Percentiles rank a stretch among this genome's conserved stretches.
phyloP scores from a whole-genome alignment of 2,329 filamentous ascomycete genomes.

The Colletotrichum eremochloae region DNA sequence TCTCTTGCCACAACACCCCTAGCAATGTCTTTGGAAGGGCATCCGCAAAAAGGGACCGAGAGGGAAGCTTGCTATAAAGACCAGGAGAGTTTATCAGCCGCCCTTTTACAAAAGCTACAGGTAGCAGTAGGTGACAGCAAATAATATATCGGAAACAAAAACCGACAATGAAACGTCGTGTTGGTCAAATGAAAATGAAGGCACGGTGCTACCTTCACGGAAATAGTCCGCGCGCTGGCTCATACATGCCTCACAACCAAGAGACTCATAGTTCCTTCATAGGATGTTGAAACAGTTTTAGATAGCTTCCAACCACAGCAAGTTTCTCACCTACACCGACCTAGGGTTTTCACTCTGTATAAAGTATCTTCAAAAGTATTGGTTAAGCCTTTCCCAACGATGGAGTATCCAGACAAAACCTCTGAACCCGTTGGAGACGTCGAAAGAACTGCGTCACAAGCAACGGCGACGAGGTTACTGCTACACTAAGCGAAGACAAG shows the following conservation, averaged over 20 bases:
- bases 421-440: not conserved
- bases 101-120: not conserved
- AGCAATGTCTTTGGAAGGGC: not conserved
- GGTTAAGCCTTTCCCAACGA: not conserved
- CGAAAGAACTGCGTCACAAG: slow-evolving; percentile 9
- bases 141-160: not conserved
- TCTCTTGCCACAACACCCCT: not conserved
- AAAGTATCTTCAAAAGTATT: not conserved
- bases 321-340: too few species aligned
- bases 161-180: not conserved
- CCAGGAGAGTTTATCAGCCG: slow-evolving; percentile 4
- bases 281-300: slow-evolving; percentile 12
- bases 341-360: not conserved
- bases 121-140: not conserved
- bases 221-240: not conserved
- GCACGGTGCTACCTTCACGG: not conserved
- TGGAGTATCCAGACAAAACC: slow-evolving; percentile 1
- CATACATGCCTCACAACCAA: slow-evolving; percentile 3
- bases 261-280: not conserved
- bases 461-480: not conserved
- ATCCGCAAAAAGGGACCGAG: not conserved
- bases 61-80: slow-evolving; percentile 23
- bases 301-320: not conserved
- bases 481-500: not conserved
- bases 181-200: slow-evolving; percentile 8